A percentile compares a stretch with the other conserved stretches of the same genome.
These are phyloP conservation scores for Moesziomyces parantarcticus DNA, from an alignment of 1,284 basidiomycete genomes.

Conservation along the genomic window DNA sequence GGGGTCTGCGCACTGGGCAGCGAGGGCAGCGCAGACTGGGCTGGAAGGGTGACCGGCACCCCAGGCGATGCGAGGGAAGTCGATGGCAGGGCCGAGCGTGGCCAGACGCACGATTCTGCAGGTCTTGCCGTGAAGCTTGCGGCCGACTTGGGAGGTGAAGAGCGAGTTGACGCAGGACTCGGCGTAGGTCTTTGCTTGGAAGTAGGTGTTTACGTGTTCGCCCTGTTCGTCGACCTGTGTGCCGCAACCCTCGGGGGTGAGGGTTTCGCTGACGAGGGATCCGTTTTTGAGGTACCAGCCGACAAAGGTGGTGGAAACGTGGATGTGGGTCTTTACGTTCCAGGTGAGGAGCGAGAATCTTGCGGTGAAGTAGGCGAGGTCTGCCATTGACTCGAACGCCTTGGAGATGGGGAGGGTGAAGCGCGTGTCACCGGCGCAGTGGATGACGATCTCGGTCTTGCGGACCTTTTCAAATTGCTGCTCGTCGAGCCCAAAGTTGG, in stretches of 20 bases:
- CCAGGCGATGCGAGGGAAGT: conserved; percentile 45
- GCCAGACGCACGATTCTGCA: conserved; percentile 43
- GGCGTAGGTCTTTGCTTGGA: conserved; percentile 51
- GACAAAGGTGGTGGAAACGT: conserved; percentile 50
- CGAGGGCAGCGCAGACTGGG: conserved; percentile 46
- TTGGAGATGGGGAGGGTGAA: conserved; percentile 41
- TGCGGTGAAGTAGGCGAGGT: conserved; percentile 45
- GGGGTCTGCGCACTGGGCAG: conserved; percentile 21
- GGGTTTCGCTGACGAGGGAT: conserved; percentile 40
- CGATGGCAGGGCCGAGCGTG: conserved; percentile 43
- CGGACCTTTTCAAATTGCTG: conserved; percentile 36
- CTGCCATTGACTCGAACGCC: conserved; percentile 44
- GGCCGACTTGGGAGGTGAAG: conserved; percentile 43
- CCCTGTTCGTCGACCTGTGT: conserved; percentile 36
- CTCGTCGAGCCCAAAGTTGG: conserved; percentile 42
- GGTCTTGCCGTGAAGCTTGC: conserved; percentile 46
- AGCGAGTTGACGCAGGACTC: conserved; percentile 47
- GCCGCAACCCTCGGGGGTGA: conserved; percentile 34
- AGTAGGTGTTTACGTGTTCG: conserved; percentile 50
- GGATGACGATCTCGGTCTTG: conserved; percentile 51
- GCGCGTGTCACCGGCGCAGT: conserved; percentile 46
- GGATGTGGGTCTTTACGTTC: conserved; percentile 51
- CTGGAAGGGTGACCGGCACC: conserved; percentile 48
- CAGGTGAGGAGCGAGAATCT: conserved; percentile 48
- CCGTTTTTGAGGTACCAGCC: conserved; percentile 46